Base-by-base conservation (phyloP, 352 stramenopile species). In the Globisporangium splendens region DNA sequence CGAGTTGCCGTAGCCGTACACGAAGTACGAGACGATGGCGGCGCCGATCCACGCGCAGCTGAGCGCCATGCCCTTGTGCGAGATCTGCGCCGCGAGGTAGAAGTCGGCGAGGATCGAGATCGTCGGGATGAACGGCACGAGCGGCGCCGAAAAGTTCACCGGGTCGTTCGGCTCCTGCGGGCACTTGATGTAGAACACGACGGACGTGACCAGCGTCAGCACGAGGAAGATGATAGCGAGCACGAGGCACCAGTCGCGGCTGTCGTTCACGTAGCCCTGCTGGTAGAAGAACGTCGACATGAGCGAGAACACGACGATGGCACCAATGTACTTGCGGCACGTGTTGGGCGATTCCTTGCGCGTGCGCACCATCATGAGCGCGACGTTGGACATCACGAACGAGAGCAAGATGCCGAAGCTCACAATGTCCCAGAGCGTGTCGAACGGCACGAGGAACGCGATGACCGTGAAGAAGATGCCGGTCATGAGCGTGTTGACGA, bases 341-440 rank as follows among this genome's bases (percentile, higher is more conserved):
- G 76, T 63, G 10, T 20, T 52, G 12, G 84, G 74, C 17, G 79
- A 87, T n/a, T 73, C 65, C 22, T 86, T 75, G 50, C 73, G 71
- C 50, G 69, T 88, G 44, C 86, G 83, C n/a, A 88, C 61, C 55
- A 95, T 79, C 12, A 96, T 60, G 8, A 95, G 69, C 59, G 83
- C 76, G 31, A 69, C 65, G 55, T 94, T 95, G 33, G 85, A 78
- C 62, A 95, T 81, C 67, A 90, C 91, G 69, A 96, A 96, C 17
- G 83, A 91, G n/a, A 96, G 46, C 21, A 96, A 54, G 33, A 96
- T 93, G 43, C 88, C 89, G 52, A 95, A 93, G 66, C 69, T 91
- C 8, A 96, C 89, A 54, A 96, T 88, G 57, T 96, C 83, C 83
- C 91, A 93, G 5, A 97, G 65, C 48, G 70, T 77, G 43, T 72